Conservation (phyloP, 1,284 basidiomycete species). For the Leccinum fallax region DNA sequence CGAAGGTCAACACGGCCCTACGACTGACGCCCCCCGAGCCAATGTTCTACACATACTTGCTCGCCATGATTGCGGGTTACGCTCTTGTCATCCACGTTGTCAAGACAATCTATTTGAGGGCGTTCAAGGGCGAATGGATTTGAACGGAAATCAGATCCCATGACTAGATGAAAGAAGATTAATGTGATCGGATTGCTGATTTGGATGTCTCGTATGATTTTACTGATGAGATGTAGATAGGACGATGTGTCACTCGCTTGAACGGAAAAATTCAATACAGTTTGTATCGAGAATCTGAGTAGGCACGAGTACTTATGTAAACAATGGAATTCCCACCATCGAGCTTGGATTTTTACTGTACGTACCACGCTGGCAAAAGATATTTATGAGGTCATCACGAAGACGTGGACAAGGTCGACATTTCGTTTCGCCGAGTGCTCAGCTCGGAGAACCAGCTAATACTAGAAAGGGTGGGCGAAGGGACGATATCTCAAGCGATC, state of each 20-base stretch:
- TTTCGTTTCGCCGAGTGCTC: slow-evolving; percentile 1
- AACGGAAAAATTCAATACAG: background rate
- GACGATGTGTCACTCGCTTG: background rate
- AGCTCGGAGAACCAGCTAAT: background rate
- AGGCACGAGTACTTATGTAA: background rate
- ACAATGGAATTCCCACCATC: background rate
- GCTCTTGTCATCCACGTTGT: slow-evolving; percentile 30
- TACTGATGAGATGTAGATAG: background rate
- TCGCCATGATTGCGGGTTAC: slow-evolving; percentile 26
- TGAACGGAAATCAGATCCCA: slow-evolving; percentile 5
- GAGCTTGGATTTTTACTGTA: background rate
- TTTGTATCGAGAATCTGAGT: no score
- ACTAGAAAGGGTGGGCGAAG: slow-evolving; percentile 3
- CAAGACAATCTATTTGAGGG: slow-evolving; percentile 30
- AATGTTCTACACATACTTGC: slow-evolving; percentile 32
- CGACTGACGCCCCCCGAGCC: slow-evolving; percentile 34
- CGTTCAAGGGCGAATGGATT: slow-evolving; percentile 35
- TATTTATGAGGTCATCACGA: slow-evolving; percentile 21
- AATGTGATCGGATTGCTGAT: background rate
- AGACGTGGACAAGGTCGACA: slow-evolving; percentile 12
- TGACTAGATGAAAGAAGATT: background rate
- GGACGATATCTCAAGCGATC: slow-evolving; percentile 9
- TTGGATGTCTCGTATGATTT: slow-evolving; percentile 2
- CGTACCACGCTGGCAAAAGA: background rate
- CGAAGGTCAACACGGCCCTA: slow-evolving; percentile 34